Evolutionary conservation across 2,329 filamentous ascomycete species (phyloP).

Genomic region (Phaeoacremonium minimum): DNA sequence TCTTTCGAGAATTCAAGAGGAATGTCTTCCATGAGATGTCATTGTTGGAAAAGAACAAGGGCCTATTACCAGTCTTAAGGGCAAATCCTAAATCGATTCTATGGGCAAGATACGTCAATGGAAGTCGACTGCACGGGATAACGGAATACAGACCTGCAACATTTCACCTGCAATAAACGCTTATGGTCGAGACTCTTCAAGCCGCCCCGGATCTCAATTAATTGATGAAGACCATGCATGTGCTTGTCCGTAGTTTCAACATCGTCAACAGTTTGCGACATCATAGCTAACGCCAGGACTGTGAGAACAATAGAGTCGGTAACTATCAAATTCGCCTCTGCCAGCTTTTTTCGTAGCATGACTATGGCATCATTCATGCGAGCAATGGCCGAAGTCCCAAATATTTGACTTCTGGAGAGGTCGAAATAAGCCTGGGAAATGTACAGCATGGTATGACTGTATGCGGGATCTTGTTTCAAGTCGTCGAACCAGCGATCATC

Average conservation of each 20-base stretch:
- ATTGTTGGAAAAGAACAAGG: conserved; percentile 9
- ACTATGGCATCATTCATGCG: conserved; percentile 6
- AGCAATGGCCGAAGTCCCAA: conserved; percentile 5
- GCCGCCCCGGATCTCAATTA: conserved; percentile 11
- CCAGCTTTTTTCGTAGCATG: conserved; percentile 14
- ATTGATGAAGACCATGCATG: conserved; percentile 7
- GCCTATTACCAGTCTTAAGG: conserved; percentile 5
- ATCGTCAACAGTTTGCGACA: conserved; percentile 6
- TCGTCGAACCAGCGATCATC: conserved; percentile 8
- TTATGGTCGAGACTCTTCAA: conserved; percentile 7
- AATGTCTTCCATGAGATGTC: conserved; percentile 10
- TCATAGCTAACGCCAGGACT: conserved; percentile 7
- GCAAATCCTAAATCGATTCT: conserved; percentile 7
- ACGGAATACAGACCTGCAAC: conserved; percentile 11
- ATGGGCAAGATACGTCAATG: neutral
- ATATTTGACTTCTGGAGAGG: neutral
- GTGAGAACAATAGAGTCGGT: conserved; percentile 8
- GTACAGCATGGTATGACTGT: conserved; percentile 8
- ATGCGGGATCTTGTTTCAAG: conserved; percentile 9
- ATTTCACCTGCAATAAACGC: conserved; percentile 10
- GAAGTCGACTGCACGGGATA: too few species aligned
- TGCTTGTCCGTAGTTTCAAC: conserved; percentile 6
- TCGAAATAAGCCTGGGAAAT: conserved; percentile 9
- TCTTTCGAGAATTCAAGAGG: neutral
- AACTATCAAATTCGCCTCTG: neutral